Base-by-base conservation (phyloP, 164 flowering plant species). In the Piper longum region DNA sequence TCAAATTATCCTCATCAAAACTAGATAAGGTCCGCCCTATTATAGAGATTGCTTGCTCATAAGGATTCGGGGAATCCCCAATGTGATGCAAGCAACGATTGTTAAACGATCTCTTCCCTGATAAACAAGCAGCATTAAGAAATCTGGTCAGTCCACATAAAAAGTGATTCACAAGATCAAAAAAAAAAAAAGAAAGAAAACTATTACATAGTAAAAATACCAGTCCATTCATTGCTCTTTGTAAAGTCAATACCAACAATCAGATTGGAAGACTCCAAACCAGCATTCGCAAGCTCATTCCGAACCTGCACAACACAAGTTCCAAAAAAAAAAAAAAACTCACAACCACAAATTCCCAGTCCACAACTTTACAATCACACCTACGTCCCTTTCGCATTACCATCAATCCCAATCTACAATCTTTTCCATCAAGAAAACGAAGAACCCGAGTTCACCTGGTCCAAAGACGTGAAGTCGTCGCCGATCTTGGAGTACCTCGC, bases 141-240 rank as follows among this genome's bases (percentile, higher is more conserved):
- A 26, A 44, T 9, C 11, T 5, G 48, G 11, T 41, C 26, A 14
- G 26, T 7, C 7, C 26, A 57, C 58, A 7, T 40, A 51, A 26
- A 61, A 19, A 59, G 13, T 57, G 42, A 59, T 18, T 18, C 45
- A n/a, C 40, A 57, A 16, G 18, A n/a, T 16, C 7, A 0, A 48
- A 45, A 56, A 56, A 42, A 40, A 13, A 39, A 39, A 9, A 16
- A 60, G 5, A 5, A 8, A 64, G 36, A 68, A 51, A 67, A 41
- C 39, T 2, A 26, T 57, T 41, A 57, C 9, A 7, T 40, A 48
- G 74, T 14, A 59, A 56, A 2, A 56, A 8, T 65, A 87, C 97
- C 97, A 66, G 97, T 91, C 97, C 97, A 91, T 78, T 90, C 97
- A 62, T 90, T 90, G 83, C 97, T 91, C 78, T 83, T 88, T 62